Conservation (phyloP, 1,139 yeast species). For the Pichia sorboxylosa region DNA sequence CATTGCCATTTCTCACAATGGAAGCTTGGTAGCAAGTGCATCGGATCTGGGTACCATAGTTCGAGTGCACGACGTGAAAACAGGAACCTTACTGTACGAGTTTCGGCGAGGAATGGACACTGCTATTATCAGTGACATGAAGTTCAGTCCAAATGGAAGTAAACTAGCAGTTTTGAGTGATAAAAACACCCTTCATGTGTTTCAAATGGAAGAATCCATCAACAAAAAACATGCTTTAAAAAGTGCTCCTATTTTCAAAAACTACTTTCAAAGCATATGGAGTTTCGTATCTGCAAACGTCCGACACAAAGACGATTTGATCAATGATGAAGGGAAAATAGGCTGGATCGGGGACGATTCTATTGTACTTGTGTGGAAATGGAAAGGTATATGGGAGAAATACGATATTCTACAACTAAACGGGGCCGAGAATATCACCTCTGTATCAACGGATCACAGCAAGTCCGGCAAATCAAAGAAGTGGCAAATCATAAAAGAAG, state of each 20-base stretch:
- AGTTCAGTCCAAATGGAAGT: slow-evolving; percentile 65
- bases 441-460: too few relatives aligned
- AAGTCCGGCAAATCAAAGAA: too few relatives aligned
- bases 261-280: slow-evolving; percentile 81
- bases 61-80: slow-evolving; percentile 63
- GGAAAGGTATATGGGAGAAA: slow-evolving; percentile 72
- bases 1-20: slow-evolving; percentile 58
- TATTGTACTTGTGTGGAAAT: slow-evolving; percentile 61
- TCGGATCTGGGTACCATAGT: slow-evolving; percentile 81
- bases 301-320: slow-evolving; percentile 28
- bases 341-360: slow-evolving; percentile 73
- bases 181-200: slow-evolving; percentile 80
- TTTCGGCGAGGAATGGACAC: slow-evolving; percentile 82
- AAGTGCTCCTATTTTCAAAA: slow-evolving; percentile 48
- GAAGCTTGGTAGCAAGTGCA: slow-evolving; percentile 77
- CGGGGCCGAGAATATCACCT: too few relatives aligned
- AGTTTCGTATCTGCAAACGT: slow-evolving; percentile 75
- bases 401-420: too few relatives aligned
- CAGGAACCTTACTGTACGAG: slow-evolving; percentile 65
- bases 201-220: slow-evolving; percentile 31
- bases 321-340: slow-evolving; percentile 48
- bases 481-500: slow-evolving; percentile 59
- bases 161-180: slow-evolving; percentile 79
- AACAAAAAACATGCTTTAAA: slow-evolving; percentile 63
- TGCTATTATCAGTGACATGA: slow-evolving; percentile 73